Percentiles rank a stretch among this genome's conserved stretches.
These are phyloP conservation scores for Chlorencoelia australis DNA, from an alignment of 2,329 filamentous ascomycete species.

Conservation along the genomic window DNA sequence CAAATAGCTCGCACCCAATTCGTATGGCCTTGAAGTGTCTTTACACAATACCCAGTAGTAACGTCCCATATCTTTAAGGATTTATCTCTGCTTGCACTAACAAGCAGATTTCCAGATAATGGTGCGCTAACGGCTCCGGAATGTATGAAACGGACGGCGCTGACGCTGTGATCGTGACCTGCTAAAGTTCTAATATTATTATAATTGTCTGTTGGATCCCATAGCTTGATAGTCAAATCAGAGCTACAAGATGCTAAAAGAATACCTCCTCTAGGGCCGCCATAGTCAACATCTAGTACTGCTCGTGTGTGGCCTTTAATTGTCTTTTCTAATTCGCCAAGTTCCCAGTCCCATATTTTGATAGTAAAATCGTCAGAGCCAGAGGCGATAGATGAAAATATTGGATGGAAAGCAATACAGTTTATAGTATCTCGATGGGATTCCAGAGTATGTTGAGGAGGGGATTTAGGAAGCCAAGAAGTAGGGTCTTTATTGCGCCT, in stretches of 20 bases:
- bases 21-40: constrained; percentile 68
- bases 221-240: constrained; percentile 83
- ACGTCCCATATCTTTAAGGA: constrained; percentile 83
- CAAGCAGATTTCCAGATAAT: constrained; percentile 70
- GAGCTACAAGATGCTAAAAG: constrained; percentile 58
- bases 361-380: constrained; percentile 85
- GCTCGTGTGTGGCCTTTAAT: constrained; percentile 82
- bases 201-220: constrained; percentile 82
- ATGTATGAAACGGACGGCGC: constrained; percentile 74
- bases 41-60: constrained; percentile 78
- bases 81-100: constrained; percentile 73
- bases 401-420: constrained; percentile 79
- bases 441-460: constrained; percentile 68
- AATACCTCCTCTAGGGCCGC: constrained; percentile 66
- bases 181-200: constrained; percentile 84
- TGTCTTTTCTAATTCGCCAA: constrained; percentile 76
- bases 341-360: constrained; percentile 91
- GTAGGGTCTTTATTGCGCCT: constrained; percentile 70
- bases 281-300: constrained; percentile 79
- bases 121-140: constrained; percentile 65
- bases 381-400: constrained; percentile 77
- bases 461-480: constrained; percentile 70
- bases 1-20: constrained; percentile 80
- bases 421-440: constrained; percentile 74
- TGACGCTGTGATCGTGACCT: constrained; percentile 83